Evolutionary conservation across 2,329 filamentous ascomycete genomes (phyloP).

Genomic region (Volutella citrinella): DNA sequence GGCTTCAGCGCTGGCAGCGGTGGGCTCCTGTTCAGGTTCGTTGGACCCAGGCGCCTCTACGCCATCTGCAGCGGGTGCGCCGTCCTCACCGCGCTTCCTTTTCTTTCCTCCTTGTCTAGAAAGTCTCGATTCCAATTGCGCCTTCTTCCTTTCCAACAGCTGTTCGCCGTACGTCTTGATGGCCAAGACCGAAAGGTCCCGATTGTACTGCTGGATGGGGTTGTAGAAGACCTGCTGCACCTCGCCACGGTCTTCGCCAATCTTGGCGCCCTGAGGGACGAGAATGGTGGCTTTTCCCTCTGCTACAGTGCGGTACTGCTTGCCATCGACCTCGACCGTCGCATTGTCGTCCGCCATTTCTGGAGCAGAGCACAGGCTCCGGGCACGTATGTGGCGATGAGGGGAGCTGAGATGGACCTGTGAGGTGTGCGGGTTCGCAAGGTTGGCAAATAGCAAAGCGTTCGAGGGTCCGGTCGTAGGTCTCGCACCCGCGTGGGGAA

Average conservation of each 20-base stretch:
- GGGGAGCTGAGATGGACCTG: conserved; percentile 4
- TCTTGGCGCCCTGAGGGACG: conserved; percentile 45
- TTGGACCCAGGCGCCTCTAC: conserved; percentile 11
- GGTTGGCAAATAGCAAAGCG: conserved; percentile 7
- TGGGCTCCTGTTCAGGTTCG: conserved; percentile 12
- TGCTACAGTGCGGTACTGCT: conserved; percentile 49
- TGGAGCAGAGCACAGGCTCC: too few relatives aligned
- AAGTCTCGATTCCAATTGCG: conserved; percentile 39
- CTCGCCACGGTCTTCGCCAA: conserved; percentile 52
- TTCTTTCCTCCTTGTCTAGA: conserved; percentile 41
- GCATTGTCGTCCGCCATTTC: conserved; percentile 19
- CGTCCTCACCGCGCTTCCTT: conserved; percentile 43
- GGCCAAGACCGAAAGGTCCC: conserved; percentile 87
- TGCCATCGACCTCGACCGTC: conserved; percentile 37
- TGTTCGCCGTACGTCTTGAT: conserved; percentile 87
- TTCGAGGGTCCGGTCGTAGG: conserved; percentile 4
- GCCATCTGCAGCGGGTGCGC: conserved; percentile 20
- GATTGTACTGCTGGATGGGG: conserved; percentile 97
- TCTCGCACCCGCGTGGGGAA: conserved; percentile 12
- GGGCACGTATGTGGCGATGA: too few relatives aligned
- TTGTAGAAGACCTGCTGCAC: conserved; percentile 94
- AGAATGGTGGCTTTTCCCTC: conserved; percentile 58
- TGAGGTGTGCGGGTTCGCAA: neutral
- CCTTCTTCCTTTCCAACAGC: conserved; percentile 42
- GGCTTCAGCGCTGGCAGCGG: conserved; percentile 6